phyloP scores from a whole-genome alignment of 805 yeast genomes.

The Lipomyces chichibuensis region DNA sequence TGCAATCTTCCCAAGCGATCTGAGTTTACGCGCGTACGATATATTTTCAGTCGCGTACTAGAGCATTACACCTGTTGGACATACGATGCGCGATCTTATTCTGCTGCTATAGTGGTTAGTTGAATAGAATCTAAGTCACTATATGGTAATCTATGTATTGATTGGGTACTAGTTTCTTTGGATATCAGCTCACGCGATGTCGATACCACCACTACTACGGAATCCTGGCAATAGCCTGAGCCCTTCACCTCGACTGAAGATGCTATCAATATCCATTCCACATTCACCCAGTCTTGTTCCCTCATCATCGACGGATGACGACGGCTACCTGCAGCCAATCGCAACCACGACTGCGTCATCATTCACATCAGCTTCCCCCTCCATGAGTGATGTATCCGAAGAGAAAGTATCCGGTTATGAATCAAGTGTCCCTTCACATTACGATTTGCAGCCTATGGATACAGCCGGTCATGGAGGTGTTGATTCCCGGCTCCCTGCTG shows the following conservation, averaged over 20 bases:
- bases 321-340: slow-evolving; percentile 4
- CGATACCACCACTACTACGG: slow-evolving; percentile 28
- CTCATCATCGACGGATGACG: not conserved
- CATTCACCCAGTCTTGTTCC: slow-evolving; percentile 17
- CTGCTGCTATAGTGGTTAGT: not conserved
- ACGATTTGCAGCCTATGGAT: not conserved
- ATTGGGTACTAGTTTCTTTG: not conserved
- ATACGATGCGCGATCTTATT: not conserved
- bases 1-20: not conserved
- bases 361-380: not conserved
- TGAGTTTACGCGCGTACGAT: not conserved
- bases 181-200: slow-evolving; percentile 11
- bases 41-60: not conserved
- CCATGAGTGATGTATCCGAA: not conserved
- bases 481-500: not conserved
- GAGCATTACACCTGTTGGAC: not conserved
- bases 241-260: slow-evolving; percentile 28
- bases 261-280: slow-evolving; percentile 30
- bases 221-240: slow-evolving; percentile 17
- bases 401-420: not conserved
- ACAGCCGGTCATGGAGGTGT: not conserved
- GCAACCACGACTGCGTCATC: slow-evolving; percentile 2
- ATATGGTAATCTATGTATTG: not conserved
- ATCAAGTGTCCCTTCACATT: not conserved
- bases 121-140: not conserved